Percentiles rank a stretch among this genome's conserved stretches.
phyloP scores from a whole-genome alignment of 2,329 filamentous ascomycete species.

The Talaromyces albobiverticillius region DNA sequence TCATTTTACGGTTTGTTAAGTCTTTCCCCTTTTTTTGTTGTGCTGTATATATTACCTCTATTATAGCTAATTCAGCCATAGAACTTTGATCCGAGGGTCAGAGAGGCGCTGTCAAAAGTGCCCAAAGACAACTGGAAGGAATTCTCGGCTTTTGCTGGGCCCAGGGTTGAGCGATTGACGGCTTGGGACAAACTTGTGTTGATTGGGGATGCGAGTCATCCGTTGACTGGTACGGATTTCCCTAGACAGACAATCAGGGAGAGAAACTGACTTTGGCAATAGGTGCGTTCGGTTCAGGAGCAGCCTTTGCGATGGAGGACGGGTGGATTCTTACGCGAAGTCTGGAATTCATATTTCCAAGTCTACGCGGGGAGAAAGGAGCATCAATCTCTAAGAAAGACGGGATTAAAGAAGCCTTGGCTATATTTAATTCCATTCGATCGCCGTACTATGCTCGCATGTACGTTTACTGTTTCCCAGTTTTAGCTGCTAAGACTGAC shows the following conservation, averaged over 20 bases:
- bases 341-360: constrained; percentile 20
- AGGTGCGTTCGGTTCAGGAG: constrained; percentile 45
- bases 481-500: too few relatives aligned
- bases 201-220: constrained; percentile 56
- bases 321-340: constrained; percentile 42
- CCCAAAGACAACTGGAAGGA: constrained; percentile 44
- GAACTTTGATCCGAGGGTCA: constrained; percentile 43
- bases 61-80: too few relatives aligned
- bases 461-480: constrained; percentile 21
- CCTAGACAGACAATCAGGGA: background rate
- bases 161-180: constrained; percentile 39
- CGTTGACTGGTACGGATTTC: constrained; percentile 43
- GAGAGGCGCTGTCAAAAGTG: constrained; percentile 38
- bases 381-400: constrained; percentile 6
- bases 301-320: constrained; percentile 31
- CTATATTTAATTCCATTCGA: constrained; percentile 36
- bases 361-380: background rate
- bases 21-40: background rate
- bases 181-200: constrained; percentile 49
- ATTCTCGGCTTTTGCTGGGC: constrained; percentile 49
- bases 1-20: constrained; percentile 31
- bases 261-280: background rate
- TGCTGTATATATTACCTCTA: too few relatives aligned
- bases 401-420: constrained; percentile 26
- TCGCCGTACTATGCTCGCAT: constrained; percentile 40